Evolutionary conservation across 768 basidiomycete genomes (phyloP), one percentile per base, ranked within the genome.

Genomic region (Xanthoconium purpureum): DNA sequence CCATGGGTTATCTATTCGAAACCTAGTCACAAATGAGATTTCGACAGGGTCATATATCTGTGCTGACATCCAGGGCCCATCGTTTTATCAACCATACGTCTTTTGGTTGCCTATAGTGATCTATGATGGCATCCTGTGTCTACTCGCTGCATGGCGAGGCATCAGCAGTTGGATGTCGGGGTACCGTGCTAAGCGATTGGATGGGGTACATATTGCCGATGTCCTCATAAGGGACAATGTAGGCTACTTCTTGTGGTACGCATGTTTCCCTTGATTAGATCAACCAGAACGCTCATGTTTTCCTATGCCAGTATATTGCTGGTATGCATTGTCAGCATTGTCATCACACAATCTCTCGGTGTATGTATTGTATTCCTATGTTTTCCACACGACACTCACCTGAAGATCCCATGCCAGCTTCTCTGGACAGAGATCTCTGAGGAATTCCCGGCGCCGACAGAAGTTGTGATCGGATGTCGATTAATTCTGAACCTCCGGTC

Each of bases 191-290:
- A 35, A 29, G 32, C 48, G 52, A 20, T 10, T 40, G 12, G 24
- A 52, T 8, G 56, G 53, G 2, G 35, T 58, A 0, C 13, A 32
- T n/a, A n/a, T 66, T 40, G 17, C 59, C 20, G 45, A 48, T 6
- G 33, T 29, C 5, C 54, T 64, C 14, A 13, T 66, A 30, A 62
- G 39, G 33, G 65, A 52, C 5, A 67, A 55, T 14, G 44, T n/a
- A 12, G 24, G 47, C 29, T 66, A 66, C 43, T 58, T 58, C 54
- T 12, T 61, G 14, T 61, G 51, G 65, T 66, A 43, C 38, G 61
- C 1, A 13, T 13, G 4, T 38, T n/a, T 35, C 14, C 14, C 14
- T 42, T 20, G 13, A 3, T 6, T n/a, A n/a, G 1, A 7, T 32
- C 8, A n/a, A 12, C n/a, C 24, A 8, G 1, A 17, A 2, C n/a